Conservation (phyloP, 2,329 filamentous ascomycete genomes). For the Neopestalotiopsis sp. region DNA sequence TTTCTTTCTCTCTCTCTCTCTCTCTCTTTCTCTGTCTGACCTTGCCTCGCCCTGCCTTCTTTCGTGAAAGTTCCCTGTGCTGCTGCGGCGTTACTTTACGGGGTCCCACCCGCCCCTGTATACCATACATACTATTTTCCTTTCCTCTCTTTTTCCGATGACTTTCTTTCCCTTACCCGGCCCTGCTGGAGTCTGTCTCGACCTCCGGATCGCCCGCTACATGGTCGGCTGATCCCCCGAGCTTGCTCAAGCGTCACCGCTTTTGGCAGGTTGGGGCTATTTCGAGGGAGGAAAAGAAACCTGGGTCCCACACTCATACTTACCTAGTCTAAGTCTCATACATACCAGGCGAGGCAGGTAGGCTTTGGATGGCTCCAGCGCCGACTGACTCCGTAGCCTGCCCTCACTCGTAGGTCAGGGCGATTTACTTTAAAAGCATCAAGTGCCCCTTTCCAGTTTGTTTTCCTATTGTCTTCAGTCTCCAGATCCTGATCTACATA, state of each 20-base stretch:
- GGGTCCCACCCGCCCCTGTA: not conserved
- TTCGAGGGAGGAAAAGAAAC: slow-evolving; percentile 1
- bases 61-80: not conserved
- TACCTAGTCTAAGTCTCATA: not conserved
- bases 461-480: not conserved
- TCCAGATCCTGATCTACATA: not conserved
- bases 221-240: slow-evolving; percentile 9
- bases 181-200: not conserved
- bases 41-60: not conserved
- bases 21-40: not conserved
- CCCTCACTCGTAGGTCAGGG: not conserved
- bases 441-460: not conserved
- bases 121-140: not conserved
- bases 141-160: not conserved
- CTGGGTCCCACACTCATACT: not conserved
- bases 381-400: not conserved
- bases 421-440: not conserved
- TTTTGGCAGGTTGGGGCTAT: not conserved
- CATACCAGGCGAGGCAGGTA: slow-evolving; percentile 2
- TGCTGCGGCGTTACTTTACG: not conserved
- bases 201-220: not conserved
- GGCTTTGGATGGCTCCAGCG: not conserved
- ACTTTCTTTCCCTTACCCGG: not conserved
- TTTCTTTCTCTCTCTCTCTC: no score
- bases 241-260: slow-evolving; percentile 8